Evolutionary conservation across 2,329 filamentous ascomycete species (phyloP).

Genomic region (Aspergillus fructus): DNA sequence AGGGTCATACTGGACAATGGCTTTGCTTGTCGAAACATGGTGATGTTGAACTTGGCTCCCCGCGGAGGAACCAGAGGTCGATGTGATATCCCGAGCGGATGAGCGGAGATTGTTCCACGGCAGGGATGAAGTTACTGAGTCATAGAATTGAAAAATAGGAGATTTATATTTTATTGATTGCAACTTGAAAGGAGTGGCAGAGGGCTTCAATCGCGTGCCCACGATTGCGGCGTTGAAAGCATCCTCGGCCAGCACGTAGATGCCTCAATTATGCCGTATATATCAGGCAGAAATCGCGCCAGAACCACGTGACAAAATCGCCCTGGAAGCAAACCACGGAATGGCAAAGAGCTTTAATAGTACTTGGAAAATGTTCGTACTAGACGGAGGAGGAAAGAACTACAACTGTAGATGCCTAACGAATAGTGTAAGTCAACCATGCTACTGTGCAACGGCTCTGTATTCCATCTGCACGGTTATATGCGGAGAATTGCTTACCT

Average conservation of each 20-base stretch:
- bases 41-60: slow-evolving; percentile 17
- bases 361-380: too few relatives aligned
- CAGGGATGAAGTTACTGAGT: neutral
- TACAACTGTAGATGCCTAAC: too few relatives aligned
- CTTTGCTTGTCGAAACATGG: slow-evolving; percentile 32
- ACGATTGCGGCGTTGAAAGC: slow-evolving; percentile 9
- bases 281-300: neutral
- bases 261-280: neutral
- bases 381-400: too few relatives aligned
- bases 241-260: neutral
- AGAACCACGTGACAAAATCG: too few relatives aligned
- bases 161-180: neutral
- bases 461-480: too few relatives aligned
- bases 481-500: too few relatives aligned
- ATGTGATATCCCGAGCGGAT: neutral
- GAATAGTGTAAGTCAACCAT: too few relatives aligned
- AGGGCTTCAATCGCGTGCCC: neutral
- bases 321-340: too few relatives aligned
- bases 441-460: too few relatives aligned
- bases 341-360: too few relatives aligned
- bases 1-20: slow-evolving; percentile 29
- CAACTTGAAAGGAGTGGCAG: neutral
- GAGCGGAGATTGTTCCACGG: neutral
- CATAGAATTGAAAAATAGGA: neutral
- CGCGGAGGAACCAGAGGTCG: slow-evolving; percentile 6